These are phyloP conservation scores for Groenewaldozyma auringiensis DNA, from an alignment of 1,139 yeast species.

Conservation along the genomic window DNA sequence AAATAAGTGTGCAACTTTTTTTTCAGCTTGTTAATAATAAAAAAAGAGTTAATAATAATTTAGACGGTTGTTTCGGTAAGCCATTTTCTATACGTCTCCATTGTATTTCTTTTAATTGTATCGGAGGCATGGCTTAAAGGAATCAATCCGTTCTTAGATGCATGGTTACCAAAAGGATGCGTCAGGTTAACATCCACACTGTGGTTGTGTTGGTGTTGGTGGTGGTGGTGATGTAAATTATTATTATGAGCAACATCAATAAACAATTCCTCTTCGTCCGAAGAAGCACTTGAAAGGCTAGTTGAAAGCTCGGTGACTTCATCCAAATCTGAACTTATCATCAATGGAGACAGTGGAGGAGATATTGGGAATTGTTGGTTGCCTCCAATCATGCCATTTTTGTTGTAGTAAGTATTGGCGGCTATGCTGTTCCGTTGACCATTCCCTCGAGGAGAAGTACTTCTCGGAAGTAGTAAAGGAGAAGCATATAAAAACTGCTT, in stretches of 20 bases:
- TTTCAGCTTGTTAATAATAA: too few species aligned
- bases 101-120: not conserved
- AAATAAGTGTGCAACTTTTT: too few species aligned
- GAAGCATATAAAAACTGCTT: slow-evolving; percentile 24
- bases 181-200: not conserved
- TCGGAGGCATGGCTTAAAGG: slow-evolving; percentile 2
- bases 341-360: slow-evolving; percentile 14
- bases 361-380: slow-evolving; percentile 5
- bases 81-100: slow-evolving; percentile 2
- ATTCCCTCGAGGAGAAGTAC: slow-evolving; percentile 7
- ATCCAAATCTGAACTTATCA: slow-evolving; percentile 4
- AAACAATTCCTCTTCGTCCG: not conserved
- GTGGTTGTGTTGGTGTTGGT: not conserved
- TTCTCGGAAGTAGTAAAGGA: slow-evolving; percentile 20
- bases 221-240: not conserved
- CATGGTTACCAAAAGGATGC: not conserved
- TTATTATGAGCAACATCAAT: not conserved
- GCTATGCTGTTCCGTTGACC: slow-evolving; percentile 2
- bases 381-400: not conserved
- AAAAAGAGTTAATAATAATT: too few species aligned
- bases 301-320: not conserved
- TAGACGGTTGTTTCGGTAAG: not conserved
- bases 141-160: not conserved
- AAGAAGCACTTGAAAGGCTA: not conserved
- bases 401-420: not conserved